These are phyloP conservation scores for Botrytis fabae DNA, from an alignment of 2,329 filamentous ascomycete genomes.

Conservation along the genomic window DNA sequence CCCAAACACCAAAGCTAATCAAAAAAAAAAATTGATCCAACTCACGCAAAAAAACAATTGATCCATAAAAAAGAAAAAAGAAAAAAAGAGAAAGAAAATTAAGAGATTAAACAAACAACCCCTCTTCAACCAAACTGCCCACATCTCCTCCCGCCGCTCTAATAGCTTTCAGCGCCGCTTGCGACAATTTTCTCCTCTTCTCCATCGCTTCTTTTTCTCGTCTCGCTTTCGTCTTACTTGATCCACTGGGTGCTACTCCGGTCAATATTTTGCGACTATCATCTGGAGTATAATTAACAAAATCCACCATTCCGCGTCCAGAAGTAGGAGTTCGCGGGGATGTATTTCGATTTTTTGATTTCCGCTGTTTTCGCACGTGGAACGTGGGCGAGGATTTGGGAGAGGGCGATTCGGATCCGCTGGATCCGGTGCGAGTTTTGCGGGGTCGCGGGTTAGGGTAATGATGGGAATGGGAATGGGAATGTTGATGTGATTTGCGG, in stretches of 20 bases:
- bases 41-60: neutral
- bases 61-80: neutral
- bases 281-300: constrained; percentile 86
- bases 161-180: constrained; percentile 68
- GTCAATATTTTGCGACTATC: constrained; percentile 79
- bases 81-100: neutral
- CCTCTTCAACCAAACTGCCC: constrained; percentile 52
- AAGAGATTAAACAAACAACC: constrained; percentile 46
- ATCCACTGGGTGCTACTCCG: constrained; percentile 88
- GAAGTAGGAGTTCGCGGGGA: constrained; percentile 43
- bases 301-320: constrained; percentile 52
- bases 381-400: constrained; percentile 25
- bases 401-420: constrained; percentile 27
- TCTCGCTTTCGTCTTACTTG: constrained; percentile 90
- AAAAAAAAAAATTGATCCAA: neutral
- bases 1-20: neutral
- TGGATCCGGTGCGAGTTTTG: constrained; percentile 25
- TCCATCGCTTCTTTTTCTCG: constrained; percentile 86
- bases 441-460: neutral
- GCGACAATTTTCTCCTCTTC: constrained; percentile 65
- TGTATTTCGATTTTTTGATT: constrained; percentile 31
- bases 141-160: constrained; percentile 70
- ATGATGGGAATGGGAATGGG: neutral
- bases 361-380: constrained; percentile 37
- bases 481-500: constrained; percentile 22